These are phyloP conservation scores for Tubosaeta brunneosetosa DNA, from an alignment of 768 basidiomycete species.

Conservation along the genomic window DNA sequence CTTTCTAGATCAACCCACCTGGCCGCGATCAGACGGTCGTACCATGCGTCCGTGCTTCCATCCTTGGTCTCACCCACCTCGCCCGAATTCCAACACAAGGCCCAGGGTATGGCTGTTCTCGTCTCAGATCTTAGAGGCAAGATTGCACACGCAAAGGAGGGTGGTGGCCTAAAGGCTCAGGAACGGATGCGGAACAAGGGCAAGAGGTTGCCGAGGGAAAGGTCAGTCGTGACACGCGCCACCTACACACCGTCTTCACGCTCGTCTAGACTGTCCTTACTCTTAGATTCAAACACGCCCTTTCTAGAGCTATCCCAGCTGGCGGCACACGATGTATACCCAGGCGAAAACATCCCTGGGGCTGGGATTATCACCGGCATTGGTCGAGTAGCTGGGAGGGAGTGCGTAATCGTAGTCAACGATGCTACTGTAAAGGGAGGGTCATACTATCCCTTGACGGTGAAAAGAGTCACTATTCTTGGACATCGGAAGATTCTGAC, in stretches of 20 bases:
- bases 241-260: slow-evolving; percentile 1
- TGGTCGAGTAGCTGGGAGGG: slow-evolving; percentile 70
- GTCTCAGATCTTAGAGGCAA: slow-evolving; percentile 62
- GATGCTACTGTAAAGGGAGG: slow-evolving; percentile 94
- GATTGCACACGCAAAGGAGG: slow-evolving; percentile 53
- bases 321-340: slow-evolving; percentile 86
- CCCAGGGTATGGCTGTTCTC: slow-evolving; percentile 64
- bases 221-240: slow-evolving; percentile 39
- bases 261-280: slow-evolving; percentile 51
- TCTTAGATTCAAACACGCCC: slow-evolving; percentile 83
- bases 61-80: slow-evolving; percentile 64
- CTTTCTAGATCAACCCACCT: slow-evolving; percentile 11
- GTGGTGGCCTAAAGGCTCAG: slow-evolving; percentile 72
- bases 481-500: background rate
- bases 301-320: slow-evolving; percentile 86
- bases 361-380: slow-evolving; percentile 90
- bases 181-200: slow-evolving; percentile 73
- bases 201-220: slow-evolving; percentile 79
- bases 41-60: slow-evolving; percentile 73
- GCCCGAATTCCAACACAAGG: slow-evolving; percentile 65
- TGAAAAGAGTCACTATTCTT: slow-evolving; percentile 23
- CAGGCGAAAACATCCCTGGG: slow-evolving; percentile 68
- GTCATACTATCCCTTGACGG: slow-evolving; percentile 86
- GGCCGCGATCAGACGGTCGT: slow-evolving; percentile 30
- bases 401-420: slow-evolving; percentile 90